A percentile compares a stretch with the other conserved stretches of the same genome.
These are phyloP conservation scores for Blastomyces silverae DNA, from an alignment of 2,329 filamentous ascomycete genomes.

Conservation along the genomic window DNA sequence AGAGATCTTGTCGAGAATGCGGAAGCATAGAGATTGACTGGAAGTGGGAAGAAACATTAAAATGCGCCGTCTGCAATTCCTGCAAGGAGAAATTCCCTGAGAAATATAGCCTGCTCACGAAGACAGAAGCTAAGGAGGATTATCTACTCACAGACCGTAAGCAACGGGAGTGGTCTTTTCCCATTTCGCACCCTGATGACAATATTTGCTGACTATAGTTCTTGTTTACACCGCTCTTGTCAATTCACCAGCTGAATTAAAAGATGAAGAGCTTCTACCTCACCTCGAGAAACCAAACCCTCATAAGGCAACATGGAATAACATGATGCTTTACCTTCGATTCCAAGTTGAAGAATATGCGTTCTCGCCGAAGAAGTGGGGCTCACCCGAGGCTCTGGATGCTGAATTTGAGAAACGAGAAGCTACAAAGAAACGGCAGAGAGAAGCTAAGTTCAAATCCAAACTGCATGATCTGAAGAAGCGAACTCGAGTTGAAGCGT, in stretches of 20 bases:
- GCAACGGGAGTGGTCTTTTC: conserved; percentile 31
- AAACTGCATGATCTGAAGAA: conserved; percentile 89
- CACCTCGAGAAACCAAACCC: conserved; percentile 87
- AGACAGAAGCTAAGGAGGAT: conserved; percentile 92
- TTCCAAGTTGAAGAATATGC: conserved; percentile 94
- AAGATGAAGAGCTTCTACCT: conserved; percentile 76
- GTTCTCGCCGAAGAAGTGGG: conserved; percentile 77
- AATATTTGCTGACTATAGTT: conserved; percentile 15
- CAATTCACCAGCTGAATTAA: conserved; percentile 63
- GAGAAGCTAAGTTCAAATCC: conserved; percentile 84
- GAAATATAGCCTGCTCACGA: conserved; percentile 90
- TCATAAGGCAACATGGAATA: conserved; percentile 92
- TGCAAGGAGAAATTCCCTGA: conserved; percentile 90
- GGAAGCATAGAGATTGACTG: conserved; percentile 81
- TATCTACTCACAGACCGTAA: conserved; percentile 87
- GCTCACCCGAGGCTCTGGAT: conserved; percentile 74
- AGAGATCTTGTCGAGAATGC: conserved; percentile 79
- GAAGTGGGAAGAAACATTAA: conserved; percentile 84
- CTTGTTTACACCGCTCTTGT: not conserved
- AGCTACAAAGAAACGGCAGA: conserved; percentile 70
- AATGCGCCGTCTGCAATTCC: conserved; percentile 63
- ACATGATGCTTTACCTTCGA: conserved; percentile 96
- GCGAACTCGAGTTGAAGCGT: conserved; percentile 84
- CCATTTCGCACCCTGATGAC: not conserved
- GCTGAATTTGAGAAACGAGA: conserved; percentile 78